Base-by-base conservation (phyloP, 164 flowering plant species). In the Magnolia kwangsiensis region DNA sequence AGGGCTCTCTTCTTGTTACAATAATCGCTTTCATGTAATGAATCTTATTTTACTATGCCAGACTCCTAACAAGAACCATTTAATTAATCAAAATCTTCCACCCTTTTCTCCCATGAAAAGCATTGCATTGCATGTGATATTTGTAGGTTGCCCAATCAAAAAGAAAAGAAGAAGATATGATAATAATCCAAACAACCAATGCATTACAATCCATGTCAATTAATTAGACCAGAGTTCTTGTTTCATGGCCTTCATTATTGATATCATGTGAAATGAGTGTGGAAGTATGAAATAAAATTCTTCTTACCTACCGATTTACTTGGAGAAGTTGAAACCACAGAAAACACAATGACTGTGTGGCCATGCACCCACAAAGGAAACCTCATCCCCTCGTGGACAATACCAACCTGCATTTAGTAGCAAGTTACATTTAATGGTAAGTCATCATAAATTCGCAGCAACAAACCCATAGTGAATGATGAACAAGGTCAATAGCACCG, bases 301-400 rank as follows among this genome's bases (percentile, higher is more conserved):
- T 78, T 79, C 91, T 90, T 90, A 92, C 98, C 99, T 82, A 90
- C 91, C 75, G 90, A 84, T 77, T 85, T 86, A 83, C 82, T 82
- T 55, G 98, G 98, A 78, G 77, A 81, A 51, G 92, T 87, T 80
- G 99, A 94, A 77, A 89, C 88, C 74, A 96, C 99, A 75, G 71
- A 82, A 81, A 96, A 92, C 50, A 84, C 84, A 66, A 90, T 79
- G 72, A 88, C 76, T 72, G 86, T 84, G 77, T 79, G 90, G 58
- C 94, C 93, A 77, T 90, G 96, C 88, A 96, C 82, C 98, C 99
- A 94, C 84, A 96, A 80, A 72, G 99, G 99, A 78, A 96, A 94
- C 80, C 72, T 83, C 99, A 96, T 91, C 45, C 85, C 87, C 85
- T 90, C 95, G 77, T 88, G 89, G 50, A 92, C 88, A 77, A 94